Evolutionary conservation across 1,284 basidiomycete genomes (phyloP), one percentile per base, ranked within the genome.

Genomic region (Athelia sp.): DNA sequence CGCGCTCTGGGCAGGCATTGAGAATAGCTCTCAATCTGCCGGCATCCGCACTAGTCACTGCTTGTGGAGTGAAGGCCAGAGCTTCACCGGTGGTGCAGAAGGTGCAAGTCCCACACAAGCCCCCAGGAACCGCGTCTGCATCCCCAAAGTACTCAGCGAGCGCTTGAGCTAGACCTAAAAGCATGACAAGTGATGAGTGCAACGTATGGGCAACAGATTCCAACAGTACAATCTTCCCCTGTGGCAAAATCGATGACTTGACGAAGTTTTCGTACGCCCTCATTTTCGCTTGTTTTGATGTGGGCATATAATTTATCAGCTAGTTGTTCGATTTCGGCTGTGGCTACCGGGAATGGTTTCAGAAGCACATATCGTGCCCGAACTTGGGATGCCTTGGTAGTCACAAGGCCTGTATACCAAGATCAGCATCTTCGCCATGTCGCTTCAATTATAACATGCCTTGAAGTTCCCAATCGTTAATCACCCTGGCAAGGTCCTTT

Each of bases 121-220:
- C 68, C 17, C 63, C 65, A 0, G 70, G 70, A 2, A 78, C 71
- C 11, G 68, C 71, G 26, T 67, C 64, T 9, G 61, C 56, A 54
- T 77, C 71, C 15, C 74, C 76, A 51, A 79, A 79, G 55, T 78
- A 74, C 11, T 56, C 53, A 0, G 74, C 72, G 2, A 79, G 62
- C 32, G 58, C 61, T n/a, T 72, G 66, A 3, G 75, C 68, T 45
- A 75, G 63, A 55, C 75, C 75, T 78, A 49, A n/a, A 22, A n/a
- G 4, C 17, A 43, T 3, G 11, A 8, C 53, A 15, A 36, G 50
- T 15, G n/a, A 15, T 31, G 36, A 3, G 8, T 23, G 17, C 50
- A n/a, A n/a, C n/a, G n/a, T n/a, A n/a, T n/a, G n/a, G n/a, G n/a
- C n/a, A n/a, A n/a, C n/a, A n/a, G n/a, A n/a, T n/a, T n/a, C 19